Conservation (phyloP, 257 asterid genomes). For the Plantago ovata region DNA sequence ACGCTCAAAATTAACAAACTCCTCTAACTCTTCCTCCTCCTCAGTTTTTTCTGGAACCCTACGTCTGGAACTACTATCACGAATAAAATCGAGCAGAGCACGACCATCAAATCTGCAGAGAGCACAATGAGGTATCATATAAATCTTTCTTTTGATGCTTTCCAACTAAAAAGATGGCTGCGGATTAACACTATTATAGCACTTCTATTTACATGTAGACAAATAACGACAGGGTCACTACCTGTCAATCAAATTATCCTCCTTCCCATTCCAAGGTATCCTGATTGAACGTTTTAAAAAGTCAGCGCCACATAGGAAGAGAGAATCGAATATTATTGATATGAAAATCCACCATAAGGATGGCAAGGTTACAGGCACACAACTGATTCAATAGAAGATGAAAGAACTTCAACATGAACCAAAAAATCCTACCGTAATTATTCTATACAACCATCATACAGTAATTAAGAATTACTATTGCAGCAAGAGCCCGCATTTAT, state of each 20-base stretch:
- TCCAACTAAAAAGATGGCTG: constrained; percentile 12
- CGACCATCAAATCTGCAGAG: constrained; percentile 93
- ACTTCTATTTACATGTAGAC: background rate
- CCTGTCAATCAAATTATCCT: constrained; percentile 92
- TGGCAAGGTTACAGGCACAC: no score
- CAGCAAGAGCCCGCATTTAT: no score
- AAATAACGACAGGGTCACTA: constrained; percentile 24
- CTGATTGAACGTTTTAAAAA: constrained; percentile 40
- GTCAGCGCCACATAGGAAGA: constrained; percentile 20
- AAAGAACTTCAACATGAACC: no score
- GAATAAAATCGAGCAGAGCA: constrained; percentile 94
- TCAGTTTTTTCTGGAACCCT: constrained; percentile 69
- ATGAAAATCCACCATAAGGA: background rate
- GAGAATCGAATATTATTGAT: background rate
- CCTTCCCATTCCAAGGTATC: constrained; percentile 99
- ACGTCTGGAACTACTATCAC: constrained; percentile 64
- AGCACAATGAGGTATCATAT: constrained; percentile 16
- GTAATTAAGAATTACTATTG: no score
- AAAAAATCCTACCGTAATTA: no score
- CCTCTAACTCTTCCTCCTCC: constrained; percentile 98
- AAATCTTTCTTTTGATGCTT: background rate
- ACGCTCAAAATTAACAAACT: constrained; percentile 99
- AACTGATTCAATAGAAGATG: no score
- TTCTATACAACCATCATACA: no score
- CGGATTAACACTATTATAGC: background rate